phyloP scores from a whole-genome alignment of 192 early-diverging fungal species.

The Chytriomyces sp. region DNA sequence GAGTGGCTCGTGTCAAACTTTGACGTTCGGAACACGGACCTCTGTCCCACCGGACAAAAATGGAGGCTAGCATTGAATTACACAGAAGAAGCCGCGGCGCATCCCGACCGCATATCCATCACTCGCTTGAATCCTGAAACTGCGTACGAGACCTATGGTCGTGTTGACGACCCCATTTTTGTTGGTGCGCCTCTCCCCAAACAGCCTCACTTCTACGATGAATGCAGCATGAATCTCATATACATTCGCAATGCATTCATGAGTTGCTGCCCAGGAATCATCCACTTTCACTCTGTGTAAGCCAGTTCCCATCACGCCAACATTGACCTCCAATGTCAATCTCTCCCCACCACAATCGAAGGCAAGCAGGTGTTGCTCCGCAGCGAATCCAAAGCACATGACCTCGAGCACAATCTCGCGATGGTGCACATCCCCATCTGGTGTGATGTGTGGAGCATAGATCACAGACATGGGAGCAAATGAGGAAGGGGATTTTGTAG shows the following conservation, averaged over 20 bases:
- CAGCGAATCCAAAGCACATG: too few species aligned
- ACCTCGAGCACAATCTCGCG: too few species aligned
- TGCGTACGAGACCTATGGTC: conserved; percentile 11
- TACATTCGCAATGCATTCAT: conserved; percentile 1
- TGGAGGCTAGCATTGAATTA: conserved; percentile 27
- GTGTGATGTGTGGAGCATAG: too few species aligned
- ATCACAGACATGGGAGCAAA: too few species aligned
- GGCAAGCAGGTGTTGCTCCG: too few species aligned
- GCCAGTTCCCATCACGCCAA: conserved; percentile 10
- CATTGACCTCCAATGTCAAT: conserved; percentile 16
- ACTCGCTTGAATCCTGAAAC: background rate
- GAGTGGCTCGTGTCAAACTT: background rate
- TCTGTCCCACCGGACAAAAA: background rate
- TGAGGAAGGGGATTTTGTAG: too few species aligned
- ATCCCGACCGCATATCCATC: conserved; percentile 1
- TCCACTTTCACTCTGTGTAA: conserved; percentile 16
- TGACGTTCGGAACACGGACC: background rate
- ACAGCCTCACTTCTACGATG: conserved; percentile 10
- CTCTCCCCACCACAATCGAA: too few species aligned
- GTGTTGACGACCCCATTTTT: conserved; percentile 8
- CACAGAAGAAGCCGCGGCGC: background rate
- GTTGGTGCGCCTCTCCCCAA: conserved; percentile 8
- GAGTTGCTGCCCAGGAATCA: background rate
- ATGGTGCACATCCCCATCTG: too few species aligned
- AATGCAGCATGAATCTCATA: too few species aligned